Evolutionary conservation across 352 stramenopile genomes (phyloP), one percentile per base, ranked within the genome.

Genomic region (Globisporangium camurandrum): DNA sequence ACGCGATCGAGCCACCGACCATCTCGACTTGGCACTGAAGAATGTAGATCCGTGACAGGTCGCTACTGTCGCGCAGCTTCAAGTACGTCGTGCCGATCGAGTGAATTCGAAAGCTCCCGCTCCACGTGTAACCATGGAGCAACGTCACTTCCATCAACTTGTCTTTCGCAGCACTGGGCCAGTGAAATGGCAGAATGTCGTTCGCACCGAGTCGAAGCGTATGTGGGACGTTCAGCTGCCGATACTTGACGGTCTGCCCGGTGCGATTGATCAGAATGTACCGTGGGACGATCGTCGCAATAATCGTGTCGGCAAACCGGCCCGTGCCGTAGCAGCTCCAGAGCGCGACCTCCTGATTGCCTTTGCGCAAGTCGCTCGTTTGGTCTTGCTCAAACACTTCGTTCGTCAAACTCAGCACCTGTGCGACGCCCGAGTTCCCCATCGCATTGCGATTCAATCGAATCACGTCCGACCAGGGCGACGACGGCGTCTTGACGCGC

Each of bases 241-340:
- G 81, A 46, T 90, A 95, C 59, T 91, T 92, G 34, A 95, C 83
- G 1, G 76, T 84, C 33, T 89, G 71, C 28, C 69, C 71, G 14
- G 84, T 95, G 45, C 84, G 78, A 46, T 95, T 95, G 57, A 95
- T 93, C 50, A 95, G 57, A 44, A 95, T 86, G 49, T 95, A 93
- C 8, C 81, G 77, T 38, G 81, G 84, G 12, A 93, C 81, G 36
- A 95, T 76, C 12, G 84, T 95, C 6, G 81, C 81, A 31, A 95
- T 75, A 27, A 95, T 89, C 4, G 84, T 95, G 42, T 95, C 84
- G 12, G 80, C 85, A 49, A 87, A 95, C 2, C 73, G 73, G 0
- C 84, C 84, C 37, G 65, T 88, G 23, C 84, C 81, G 59, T 91
- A 95, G 34, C 69, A 87, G 30, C 80, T 91, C 84, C 84, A 95